Percentiles rank a stretch among this genome's conserved stretches.
These are phyloP conservation scores for Kurtzmaniella quercitrusa DNA, from an alignment of 1,139 yeast species.

Conservation along the genomic window DNA sequence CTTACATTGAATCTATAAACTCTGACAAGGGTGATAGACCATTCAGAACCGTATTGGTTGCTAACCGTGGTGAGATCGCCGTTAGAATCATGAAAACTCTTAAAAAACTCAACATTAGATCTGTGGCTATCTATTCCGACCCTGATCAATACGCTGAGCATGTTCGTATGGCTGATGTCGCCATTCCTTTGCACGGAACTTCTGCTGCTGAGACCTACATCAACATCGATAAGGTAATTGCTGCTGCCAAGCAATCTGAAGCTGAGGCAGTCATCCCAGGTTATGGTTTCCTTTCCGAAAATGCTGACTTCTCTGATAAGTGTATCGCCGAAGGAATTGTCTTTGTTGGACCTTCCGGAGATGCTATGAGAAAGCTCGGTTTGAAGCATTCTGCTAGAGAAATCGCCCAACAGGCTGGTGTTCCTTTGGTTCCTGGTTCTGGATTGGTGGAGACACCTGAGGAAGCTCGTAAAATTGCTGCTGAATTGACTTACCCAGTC, in stretches of 20 bases:
- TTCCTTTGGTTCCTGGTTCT: slow-evolving; percentile 94
- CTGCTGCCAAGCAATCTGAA: slow-evolving; percentile 76
- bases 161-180: slow-evolving; percentile 74
- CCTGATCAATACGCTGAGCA: slow-evolving; percentile 88
- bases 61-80: slow-evolving; percentile 97
- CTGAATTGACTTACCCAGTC: slow-evolving; percentile 75
- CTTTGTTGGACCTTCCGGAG: slow-evolving; percentile 94
- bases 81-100: slow-evolving; percentile 87
- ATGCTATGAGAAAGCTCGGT: slow-evolving; percentile 85
- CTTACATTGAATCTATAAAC: slow-evolving; percentile 36
- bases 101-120: slow-evolving; percentile 68
- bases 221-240: slow-evolving; percentile 74
- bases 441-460: slow-evolving; percentile 65
- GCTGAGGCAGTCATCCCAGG: slow-evolving; percentile 97
- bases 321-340: slow-evolving; percentile 78
- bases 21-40: slow-evolving; percentile 43
- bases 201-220: slow-evolving; percentile 91
- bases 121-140: slow-evolving; percentile 88
- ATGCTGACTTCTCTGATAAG: slow-evolving; percentile 91
- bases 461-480: slow-evolving; percentile 79
- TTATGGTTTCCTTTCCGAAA: slow-evolving; percentile 93
- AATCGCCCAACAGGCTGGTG: slow-evolving; percentile 82
- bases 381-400: slow-evolving; percentile 95
- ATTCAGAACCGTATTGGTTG: slow-evolving; percentile 81
- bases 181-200: slow-evolving; percentile 72